These are phyloP conservation scores for Hymenoscyphus linearis DNA, from an alignment of 2,329 filamentous ascomycete genomes.

Conservation along the genomic window DNA sequence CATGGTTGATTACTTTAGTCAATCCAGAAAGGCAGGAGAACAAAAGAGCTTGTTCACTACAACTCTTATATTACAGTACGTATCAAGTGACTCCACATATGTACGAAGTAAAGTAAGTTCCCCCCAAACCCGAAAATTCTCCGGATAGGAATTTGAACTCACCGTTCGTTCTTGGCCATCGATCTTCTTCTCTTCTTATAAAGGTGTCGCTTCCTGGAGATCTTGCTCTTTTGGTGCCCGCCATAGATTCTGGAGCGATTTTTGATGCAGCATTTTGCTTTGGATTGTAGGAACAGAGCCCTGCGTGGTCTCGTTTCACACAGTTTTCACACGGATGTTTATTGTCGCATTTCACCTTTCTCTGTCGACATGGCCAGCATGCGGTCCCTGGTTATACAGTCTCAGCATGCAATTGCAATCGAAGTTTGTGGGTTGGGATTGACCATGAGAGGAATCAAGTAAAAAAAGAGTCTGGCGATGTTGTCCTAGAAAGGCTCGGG, in stretches of 20 bases:
- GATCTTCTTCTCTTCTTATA: slow-evolving; percentile 26
- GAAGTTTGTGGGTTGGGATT: background rate
- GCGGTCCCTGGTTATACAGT: slow-evolving; percentile 24
- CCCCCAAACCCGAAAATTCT: slow-evolving; percentile 8
- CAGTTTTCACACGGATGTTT: slow-evolving; percentile 65
- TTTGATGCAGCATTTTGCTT: slow-evolving; percentile 38
- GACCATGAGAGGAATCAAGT: background rate
- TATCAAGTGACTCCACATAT: background rate
- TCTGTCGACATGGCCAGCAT: slow-evolving; percentile 63
- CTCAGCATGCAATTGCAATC: background rate
- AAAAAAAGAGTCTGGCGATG: background rate
- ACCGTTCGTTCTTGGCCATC: slow-evolving; percentile 32
- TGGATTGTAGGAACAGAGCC: slow-evolving; percentile 62
- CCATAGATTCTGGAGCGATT: slow-evolving; percentile 14
- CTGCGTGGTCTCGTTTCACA: slow-evolving; percentile 58
- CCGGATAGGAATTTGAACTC: slow-evolving; percentile 13
- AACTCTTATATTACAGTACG: background rate
- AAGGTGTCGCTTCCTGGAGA: slow-evolving; percentile 29
- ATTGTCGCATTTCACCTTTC: slow-evolving; percentile 66
- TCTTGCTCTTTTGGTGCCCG: slow-evolving; percentile 24
- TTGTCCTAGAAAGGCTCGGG: too few species aligned
- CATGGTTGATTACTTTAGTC: too few species aligned
- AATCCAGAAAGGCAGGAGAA: too few species aligned
- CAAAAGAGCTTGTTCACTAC: too few species aligned
- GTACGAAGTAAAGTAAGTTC: background rate